Evolutionary conservation across 2,329 filamentous ascomycete species (phyloP).

Genomic region (Ophiocordyceps camponoti-floridani): DNA sequence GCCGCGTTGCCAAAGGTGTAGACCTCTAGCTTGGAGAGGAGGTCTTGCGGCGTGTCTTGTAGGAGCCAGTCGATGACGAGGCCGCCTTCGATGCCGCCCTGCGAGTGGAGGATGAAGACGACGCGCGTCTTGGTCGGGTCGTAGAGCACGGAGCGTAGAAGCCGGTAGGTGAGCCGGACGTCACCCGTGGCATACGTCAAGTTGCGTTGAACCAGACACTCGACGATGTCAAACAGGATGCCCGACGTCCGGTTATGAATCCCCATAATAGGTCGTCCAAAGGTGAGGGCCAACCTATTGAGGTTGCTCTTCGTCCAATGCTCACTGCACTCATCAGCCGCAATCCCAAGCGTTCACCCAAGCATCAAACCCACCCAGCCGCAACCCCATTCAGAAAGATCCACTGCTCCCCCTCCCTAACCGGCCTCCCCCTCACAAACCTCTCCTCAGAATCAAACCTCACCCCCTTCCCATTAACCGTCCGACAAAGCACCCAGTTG

Average conservation of each 20-base stretch:
- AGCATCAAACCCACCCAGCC: slow-evolving; percentile 28
- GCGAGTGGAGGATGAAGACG: slow-evolving; percentile 57
- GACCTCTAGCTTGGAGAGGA: slow-evolving; percentile 53
- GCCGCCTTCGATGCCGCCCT: slow-evolving; percentile 58
- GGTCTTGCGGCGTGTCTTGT: slow-evolving; percentile 47
- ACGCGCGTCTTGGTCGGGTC: slow-evolving; percentile 47
- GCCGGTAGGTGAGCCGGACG: slow-evolving; percentile 40
- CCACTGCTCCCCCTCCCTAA: slow-evolving; percentile 51
- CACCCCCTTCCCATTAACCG: slow-evolving; percentile 30
- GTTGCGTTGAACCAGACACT: slow-evolving; percentile 62
- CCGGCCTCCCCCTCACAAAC: slow-evolving; percentile 27
- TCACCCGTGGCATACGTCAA: slow-evolving; percentile 55
- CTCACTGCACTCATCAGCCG: slow-evolving; percentile 17
- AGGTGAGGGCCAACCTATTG: slow-evolving; percentile 52
- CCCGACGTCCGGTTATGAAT: slow-evolving; percentile 63
- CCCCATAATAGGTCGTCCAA: slow-evolving; percentile 51
- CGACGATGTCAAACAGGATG: slow-evolving; percentile 57
- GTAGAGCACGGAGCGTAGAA: slow-evolving; percentile 46
- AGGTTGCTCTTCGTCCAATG: slow-evolving; percentile 56
- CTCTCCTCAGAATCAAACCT: slow-evolving; percentile 33
- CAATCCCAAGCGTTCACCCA: not conserved
- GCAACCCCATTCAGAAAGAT: slow-evolving; percentile 64
- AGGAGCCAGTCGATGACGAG: slow-evolving; percentile 62
- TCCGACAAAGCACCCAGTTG: slow-evolving; percentile 31
- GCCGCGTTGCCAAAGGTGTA: slow-evolving; percentile 66